Evolutionary conservation across 1,284 basidiomycete genomes (phyloP).

Genomic region (Grifola frondosa): DNA sequence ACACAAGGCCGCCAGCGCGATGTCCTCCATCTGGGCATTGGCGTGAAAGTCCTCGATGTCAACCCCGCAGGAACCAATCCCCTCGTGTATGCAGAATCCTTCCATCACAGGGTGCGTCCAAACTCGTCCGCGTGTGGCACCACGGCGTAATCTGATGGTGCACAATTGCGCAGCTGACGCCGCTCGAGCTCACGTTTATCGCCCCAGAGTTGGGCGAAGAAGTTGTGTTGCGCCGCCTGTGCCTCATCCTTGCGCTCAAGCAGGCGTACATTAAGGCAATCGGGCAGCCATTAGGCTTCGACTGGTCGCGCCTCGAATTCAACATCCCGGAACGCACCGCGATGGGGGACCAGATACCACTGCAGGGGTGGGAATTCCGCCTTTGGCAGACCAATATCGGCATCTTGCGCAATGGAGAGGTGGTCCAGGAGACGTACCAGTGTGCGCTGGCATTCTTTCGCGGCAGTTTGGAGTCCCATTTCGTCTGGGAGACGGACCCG

Average conservation of each 20-base stretch:
- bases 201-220: constrained; percentile 54
- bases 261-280: constrained; percentile 78
- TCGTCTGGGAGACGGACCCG: constrained; percentile 67
- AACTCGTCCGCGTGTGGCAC: neutral
- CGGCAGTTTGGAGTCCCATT: constrained; percentile 58
- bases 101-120: constrained; percentile 64
- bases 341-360: constrained; percentile 60
- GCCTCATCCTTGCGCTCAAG: constrained; percentile 73
- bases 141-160: neutral
- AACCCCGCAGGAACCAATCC: constrained; percentile 59
- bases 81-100: constrained; percentile 63
- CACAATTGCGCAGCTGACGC: constrained; percentile 52
- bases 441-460: constrained; percentile 76
- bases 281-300: constrained; percentile 75
- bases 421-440: constrained; percentile 68
- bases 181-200: constrained; percentile 56
- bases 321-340: constrained; percentile 63
- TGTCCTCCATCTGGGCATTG: constrained; percentile 76
- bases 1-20: constrained; percentile 71
- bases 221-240: constrained; percentile 66
- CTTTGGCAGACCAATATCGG: constrained; percentile 72
- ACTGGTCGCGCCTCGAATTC: constrained; percentile 77
- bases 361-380: constrained; percentile 81
- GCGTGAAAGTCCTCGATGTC: constrained; percentile 62
- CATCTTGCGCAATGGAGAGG: constrained; percentile 50